These are phyloP conservation scores for Ceratocystis lukuohia DNA, from an alignment of 2,329 filamentous ascomycete species.

Conservation along the genomic window DNA sequence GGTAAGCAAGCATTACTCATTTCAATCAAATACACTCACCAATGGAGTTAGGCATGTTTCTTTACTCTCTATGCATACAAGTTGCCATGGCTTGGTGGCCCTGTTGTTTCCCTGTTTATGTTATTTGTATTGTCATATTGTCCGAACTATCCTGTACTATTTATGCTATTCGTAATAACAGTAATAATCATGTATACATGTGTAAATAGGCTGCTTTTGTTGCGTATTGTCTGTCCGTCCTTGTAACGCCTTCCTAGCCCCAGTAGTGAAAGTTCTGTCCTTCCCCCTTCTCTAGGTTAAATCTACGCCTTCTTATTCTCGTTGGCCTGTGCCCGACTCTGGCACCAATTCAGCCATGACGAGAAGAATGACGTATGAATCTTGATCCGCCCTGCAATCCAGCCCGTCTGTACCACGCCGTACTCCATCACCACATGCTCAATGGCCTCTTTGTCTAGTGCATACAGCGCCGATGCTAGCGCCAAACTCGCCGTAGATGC, in stretches of 20 bases:
- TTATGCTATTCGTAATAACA: background rate
- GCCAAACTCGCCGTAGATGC: constrained; percentile 62
- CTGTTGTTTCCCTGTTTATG: background rate
- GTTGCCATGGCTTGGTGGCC: background rate
- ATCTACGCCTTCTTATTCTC: constrained; percentile 9
- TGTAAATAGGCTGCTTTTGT: constrained; percentile 1
- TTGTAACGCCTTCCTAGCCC: background rate
- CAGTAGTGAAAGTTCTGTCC: background rate
- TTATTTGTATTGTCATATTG: too few species aligned
- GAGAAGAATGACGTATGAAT: constrained; percentile 53
- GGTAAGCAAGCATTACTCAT: constrained; percentile 2
- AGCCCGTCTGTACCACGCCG: constrained; percentile 42
- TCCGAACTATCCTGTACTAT: background rate
- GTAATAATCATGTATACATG: background rate
- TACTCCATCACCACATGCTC: constrained; percentile 50
- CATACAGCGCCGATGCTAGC: constrained; percentile 48
- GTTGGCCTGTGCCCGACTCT: constrained; percentile 30
- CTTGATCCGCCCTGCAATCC: constrained; percentile 44
- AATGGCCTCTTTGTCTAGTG: constrained; percentile 39
- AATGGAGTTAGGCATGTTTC: background rate
- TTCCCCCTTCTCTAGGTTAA: background rate
- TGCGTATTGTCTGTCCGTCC: background rate
- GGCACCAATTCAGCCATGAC: constrained; percentile 64
- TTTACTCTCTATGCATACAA: background rate
- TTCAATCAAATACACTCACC: background rate